These are phyloP conservation scores for Verticillium zaregamsianum DNA, from an alignment of 2,329 filamentous ascomycete genomes.

Conservation along the genomic window DNA sequence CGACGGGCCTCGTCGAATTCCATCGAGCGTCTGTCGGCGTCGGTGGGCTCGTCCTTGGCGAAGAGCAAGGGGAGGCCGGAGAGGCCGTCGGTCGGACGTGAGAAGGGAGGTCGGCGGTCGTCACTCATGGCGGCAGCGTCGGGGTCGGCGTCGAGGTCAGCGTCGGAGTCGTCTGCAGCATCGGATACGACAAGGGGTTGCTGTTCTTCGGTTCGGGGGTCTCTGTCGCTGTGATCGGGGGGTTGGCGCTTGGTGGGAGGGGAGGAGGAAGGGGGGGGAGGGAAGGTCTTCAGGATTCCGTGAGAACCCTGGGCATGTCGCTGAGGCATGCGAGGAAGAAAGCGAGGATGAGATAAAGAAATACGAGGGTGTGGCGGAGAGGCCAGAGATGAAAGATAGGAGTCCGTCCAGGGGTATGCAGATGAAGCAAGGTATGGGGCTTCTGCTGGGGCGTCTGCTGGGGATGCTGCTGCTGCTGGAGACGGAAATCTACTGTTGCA, in stretches of 20 bases:
- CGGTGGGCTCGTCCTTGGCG: conserved; percentile 24
- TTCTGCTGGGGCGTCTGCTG: neutral
- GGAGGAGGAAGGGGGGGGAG: neutral
- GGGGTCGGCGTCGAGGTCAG: conserved; percentile 29
- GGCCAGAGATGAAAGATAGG: neutral
- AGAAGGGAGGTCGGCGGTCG: conserved; percentile 39
- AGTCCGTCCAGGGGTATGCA: neutral
- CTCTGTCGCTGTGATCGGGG: neutral
- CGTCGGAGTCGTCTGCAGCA: conserved; percentile 14
- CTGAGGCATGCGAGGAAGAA: conserved; percentile 14
- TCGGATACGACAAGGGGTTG: neutral
- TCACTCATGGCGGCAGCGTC: conserved; percentile 38
- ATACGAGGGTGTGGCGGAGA: neutral
- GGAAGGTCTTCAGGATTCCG: neutral
- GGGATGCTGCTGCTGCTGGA: neutral
- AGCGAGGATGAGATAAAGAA: neutral
- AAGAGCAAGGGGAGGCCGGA: conserved; percentile 37
- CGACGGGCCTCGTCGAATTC: conserved; percentile 16
- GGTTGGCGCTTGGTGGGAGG: neutral
- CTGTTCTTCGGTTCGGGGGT: neutral
- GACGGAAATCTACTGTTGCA: neutral
- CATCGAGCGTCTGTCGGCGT: neutral
- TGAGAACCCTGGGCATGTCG: neutral
- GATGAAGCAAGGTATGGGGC: neutral
- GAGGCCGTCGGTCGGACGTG: conserved; percentile 41